Evolutionary conservation across 306 rosid species (phyloP).

Genomic region (Lathyrus aphaca): DNA sequence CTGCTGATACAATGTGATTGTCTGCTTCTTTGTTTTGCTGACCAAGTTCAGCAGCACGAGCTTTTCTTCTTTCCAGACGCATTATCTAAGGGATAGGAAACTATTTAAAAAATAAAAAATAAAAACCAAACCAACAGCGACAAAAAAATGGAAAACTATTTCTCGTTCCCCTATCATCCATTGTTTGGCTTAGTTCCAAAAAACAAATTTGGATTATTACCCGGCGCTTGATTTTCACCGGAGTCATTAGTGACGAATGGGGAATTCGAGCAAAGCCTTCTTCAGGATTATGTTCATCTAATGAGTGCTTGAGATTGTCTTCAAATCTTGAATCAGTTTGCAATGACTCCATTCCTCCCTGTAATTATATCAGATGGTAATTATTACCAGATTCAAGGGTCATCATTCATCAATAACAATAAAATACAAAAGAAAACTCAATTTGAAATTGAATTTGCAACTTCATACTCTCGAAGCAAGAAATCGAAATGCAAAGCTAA

Average conservation of each 20-base stretch:
- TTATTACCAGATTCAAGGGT: constrained; percentile 27
- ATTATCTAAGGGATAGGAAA: constrained; percentile 56
- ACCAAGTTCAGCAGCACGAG: constrained; percentile 66
- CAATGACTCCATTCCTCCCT: constrained; percentile 56
- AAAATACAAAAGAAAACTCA: constrained; percentile 19
- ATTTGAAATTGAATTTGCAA: constrained; percentile 8
- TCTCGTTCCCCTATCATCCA: constrained; percentile 23
- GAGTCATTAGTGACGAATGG: constrained; percentile 57
- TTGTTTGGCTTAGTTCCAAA: constrained; percentile 22
- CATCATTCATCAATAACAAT: neutral
- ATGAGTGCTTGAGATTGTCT: constrained; percentile 46
- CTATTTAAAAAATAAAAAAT: constrained; percentile 8
- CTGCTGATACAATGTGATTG: constrained; percentile 61
- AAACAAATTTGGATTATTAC: constrained; percentile 51
- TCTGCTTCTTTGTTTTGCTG: constrained; percentile 71
- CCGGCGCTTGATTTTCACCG: constrained; percentile 82
- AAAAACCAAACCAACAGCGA: constrained; percentile 31
- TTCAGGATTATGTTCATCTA: constrained; percentile 53
- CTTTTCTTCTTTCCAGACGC: constrained; percentile 79
- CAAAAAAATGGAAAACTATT: constrained; percentile 15
- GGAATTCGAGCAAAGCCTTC: constrained; percentile 55
- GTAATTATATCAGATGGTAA: constrained; percentile 39
- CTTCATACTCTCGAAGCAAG: constrained; percentile 23
- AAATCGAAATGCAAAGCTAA: constrained; percentile 12
- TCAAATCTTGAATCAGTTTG: constrained; percentile 45